Evolutionary conservation across 2,329 filamentous ascomycete species (phyloP), one percentile per base, ranked within the genome.

Genomic region (Alternaria consortialis): DNA sequence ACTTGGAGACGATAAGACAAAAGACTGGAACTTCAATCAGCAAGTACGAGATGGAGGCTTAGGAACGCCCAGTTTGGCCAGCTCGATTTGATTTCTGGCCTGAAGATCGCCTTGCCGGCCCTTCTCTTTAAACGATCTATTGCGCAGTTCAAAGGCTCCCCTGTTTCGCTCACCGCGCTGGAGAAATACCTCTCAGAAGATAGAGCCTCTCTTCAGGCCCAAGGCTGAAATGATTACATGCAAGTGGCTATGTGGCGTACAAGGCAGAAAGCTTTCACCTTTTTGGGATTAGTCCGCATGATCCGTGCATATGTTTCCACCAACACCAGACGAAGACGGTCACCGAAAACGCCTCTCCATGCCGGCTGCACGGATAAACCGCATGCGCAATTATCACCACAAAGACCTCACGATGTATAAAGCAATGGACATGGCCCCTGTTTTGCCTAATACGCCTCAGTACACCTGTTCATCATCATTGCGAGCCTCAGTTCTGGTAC

Each of bases 251-350:
- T 50, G 58, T 20, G 62, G 53, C 53, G 56, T 62, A 64, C 64
- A 64, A 68, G 67, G 66, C 67, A 65, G 62, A 68, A 20, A 34
- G 15, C n/a, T 27, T 34, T 47, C 47, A 25, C 25, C 32, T 17
- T 2, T 52, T 7, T 12, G 5, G 7, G 17, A 31, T 13, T 37
- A 60, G 58, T 34, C 9, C 13, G 3, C 4, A 4, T 11, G 48
- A 40, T 3, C 55, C 44, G 53, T 57, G 59, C 61, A 44, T 56
- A 54, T 27, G 61, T 47, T 31, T 40, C 54, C 50, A 52, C 50
- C 34, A 52, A 37, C 50, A 52, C 46, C 20, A 50, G 4, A 53
- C 53, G 9, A 56, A 57, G n/a, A 36, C 1, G 25, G 27, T 60
- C 58, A 60, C 47, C 53, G 58, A 40, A 20, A 42, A n/a, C 7